phyloP scores from a whole-genome alignment of 306 rosid genomes.

The Quercus agrifolia region DNA sequence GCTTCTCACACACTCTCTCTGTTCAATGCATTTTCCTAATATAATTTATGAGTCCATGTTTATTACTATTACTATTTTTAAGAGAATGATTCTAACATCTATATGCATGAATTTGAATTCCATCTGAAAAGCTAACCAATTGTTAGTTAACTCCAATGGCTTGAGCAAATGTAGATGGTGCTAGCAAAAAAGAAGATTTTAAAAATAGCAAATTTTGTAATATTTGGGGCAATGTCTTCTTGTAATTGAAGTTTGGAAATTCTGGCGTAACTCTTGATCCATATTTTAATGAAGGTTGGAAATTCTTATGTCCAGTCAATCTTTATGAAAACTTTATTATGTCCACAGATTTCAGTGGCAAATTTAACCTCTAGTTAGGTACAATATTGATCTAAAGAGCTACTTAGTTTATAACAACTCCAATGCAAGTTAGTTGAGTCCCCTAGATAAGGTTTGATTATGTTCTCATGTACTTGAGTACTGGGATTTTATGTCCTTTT shows the following conservation, averaged over 20 bases:
- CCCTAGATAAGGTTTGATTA: neutral
- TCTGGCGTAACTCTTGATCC: neutral
- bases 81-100: no score
- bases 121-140: neutral
- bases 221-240: neutral
- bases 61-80: no score
- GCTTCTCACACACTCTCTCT: neutral
- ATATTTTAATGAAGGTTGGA: neutral
- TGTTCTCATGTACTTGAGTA: neutral
- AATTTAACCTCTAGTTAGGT: neutral
- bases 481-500: neutral
- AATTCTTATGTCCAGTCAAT: neutral
- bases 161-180: neutral
- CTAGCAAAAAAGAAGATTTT: neutral
- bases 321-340: neutral
- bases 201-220: neutral
- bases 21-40: neutral
- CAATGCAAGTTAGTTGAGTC: neutral
- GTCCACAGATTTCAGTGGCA: neutral
- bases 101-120: neutral
- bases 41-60: no score
- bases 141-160: neutral
- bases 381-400: neutral
- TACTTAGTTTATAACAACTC: neutral
- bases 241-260: neutral